Evolutionary conservation across 805 yeast genomes (phyloP).

Genomic region (Isabelozyma heimii): DNA sequence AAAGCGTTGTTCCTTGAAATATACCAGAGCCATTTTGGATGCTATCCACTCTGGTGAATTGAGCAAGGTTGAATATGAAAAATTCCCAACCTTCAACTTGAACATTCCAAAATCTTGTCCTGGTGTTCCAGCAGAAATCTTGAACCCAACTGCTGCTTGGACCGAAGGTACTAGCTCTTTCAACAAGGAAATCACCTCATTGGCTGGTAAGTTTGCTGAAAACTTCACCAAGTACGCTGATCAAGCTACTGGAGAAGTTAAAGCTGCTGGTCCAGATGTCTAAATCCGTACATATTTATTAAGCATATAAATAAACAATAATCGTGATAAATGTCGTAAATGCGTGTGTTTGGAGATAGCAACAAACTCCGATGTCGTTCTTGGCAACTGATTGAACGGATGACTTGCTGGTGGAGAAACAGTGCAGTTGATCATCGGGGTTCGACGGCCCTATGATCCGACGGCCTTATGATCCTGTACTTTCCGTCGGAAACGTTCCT

Average conservation of each 20-base stretch:
- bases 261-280: slow-evolving; percentile 84
- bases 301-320: neutral
- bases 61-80: slow-evolving; percentile 75
- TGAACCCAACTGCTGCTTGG: slow-evolving; percentile 88
- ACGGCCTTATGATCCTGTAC: too few species aligned
- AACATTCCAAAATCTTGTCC: slow-evolving; percentile 80
- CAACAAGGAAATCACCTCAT: slow-evolving; percentile 44
- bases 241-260: slow-evolving; percentile 80
- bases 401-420: too few species aligned
- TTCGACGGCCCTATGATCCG: too few species aligned
- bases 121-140: slow-evolving; percentile 77
- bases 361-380: too few species aligned
- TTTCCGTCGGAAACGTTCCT: too few species aligned
- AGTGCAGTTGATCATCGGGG: too few species aligned
- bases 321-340: neutral
- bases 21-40: slow-evolving; percentile 94
- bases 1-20: slow-evolving; percentile 94
- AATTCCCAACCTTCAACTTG: slow-evolving; percentile 82
- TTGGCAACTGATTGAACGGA: too few species aligned
- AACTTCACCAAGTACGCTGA: slow-evolving; percentile 83
- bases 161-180: slow-evolving; percentile 42
- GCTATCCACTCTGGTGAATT: slow-evolving; percentile 91
- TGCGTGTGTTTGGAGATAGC: too few species aligned
- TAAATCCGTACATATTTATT: slow-evolving; percentile 10
- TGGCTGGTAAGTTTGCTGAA: slow-evolving; percentile 77